Evolutionary conservation across 495 filamentous ascomycete species (phyloP).

Genomic region (Neurospora sp.): DNA sequence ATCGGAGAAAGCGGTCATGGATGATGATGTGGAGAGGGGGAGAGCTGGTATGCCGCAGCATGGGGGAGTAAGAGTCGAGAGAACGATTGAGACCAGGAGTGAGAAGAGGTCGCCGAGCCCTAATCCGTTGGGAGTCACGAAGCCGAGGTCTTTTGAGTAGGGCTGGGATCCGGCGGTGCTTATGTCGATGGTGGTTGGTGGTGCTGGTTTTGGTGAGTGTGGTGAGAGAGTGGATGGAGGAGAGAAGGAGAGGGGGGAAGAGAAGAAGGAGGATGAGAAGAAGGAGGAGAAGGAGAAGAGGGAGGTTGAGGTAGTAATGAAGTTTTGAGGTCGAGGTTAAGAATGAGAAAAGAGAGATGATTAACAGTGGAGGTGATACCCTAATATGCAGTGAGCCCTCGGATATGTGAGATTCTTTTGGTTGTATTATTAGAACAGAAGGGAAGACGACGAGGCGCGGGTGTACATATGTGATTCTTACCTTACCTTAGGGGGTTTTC

Average conservation of each 20-base stretch:
- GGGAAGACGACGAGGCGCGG: background rate
- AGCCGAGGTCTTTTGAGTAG: background rate
- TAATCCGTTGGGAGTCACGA: background rate
- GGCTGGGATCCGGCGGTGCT: background rate
- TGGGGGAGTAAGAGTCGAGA: background rate
- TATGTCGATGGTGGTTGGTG: background rate
- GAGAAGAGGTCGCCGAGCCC: background rate
- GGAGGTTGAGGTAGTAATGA: background rate
- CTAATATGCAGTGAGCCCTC: background rate
- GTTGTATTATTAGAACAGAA: background rate
- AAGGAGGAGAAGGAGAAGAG: background rate
- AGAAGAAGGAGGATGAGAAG: background rate
- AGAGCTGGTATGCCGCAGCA: background rate
- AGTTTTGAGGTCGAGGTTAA: background rate
- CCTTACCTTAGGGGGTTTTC: background rate
- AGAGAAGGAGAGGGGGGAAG: no score
- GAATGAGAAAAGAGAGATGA: background rate
- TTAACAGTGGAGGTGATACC: background rate
- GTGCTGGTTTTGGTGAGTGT: background rate
- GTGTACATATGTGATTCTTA: background rate
- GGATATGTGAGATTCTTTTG: background rate
- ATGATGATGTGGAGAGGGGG: background rate
- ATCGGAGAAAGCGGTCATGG: background rate
- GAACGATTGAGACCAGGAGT: background rate
- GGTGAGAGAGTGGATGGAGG: no score